A percentile compares a stretch with the other conserved stretches of the same genome.
These are phyloP conservation scores for Hawksworthiomyces lignivorus DNA, from an alignment of 2,329 filamentous ascomycete genomes.

Conservation along the genomic window DNA sequence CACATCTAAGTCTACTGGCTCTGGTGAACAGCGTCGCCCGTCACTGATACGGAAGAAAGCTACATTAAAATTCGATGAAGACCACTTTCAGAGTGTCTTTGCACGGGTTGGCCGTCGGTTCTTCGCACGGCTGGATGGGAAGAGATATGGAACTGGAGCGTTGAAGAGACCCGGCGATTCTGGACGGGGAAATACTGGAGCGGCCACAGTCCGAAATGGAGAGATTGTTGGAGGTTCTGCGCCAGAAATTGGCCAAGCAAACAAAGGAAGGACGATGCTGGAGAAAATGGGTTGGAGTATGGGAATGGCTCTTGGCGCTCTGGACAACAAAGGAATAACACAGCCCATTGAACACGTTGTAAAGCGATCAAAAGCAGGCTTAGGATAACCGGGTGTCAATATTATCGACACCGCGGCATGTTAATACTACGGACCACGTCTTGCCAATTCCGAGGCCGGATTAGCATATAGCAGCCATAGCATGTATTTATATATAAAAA, in stretches of 20 bases:
- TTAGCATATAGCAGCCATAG: too few relatives aligned
- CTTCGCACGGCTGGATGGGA: constrained; percentile 43
- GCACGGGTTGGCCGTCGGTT: constrained; percentile 44
- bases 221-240: constrained; percentile 81
- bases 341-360: constrained; percentile 81
- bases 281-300: constrained; percentile 97
- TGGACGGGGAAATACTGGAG: constrained; percentile 26
- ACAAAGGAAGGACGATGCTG: constrained; percentile 77
- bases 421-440: too few relatives aligned
- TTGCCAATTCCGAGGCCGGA: too few relatives aligned
- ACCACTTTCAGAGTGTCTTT: constrained; percentile 42
- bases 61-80: constrained; percentile 55
- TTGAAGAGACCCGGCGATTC: not conserved
- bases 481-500: too few relatives aligned
- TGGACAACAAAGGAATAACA: constrained; percentile 80
- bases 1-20: constrained; percentile 76
- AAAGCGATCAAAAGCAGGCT: constrained; percentile 75
- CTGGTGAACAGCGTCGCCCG: constrained; percentile 64
- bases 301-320: constrained; percentile 74
- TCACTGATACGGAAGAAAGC: constrained; percentile 65
- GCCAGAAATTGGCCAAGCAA: constrained; percentile 73
- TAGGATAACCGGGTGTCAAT: too few relatives aligned
- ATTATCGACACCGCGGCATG: too few relatives aligned
- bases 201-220: constrained; percentile 65
- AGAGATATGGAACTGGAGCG: constrained; percentile 14